Evolutionary conservation across 768 basidiomycete genomes (phyloP).

Genomic region (Boletus reticuloceps): DNA sequence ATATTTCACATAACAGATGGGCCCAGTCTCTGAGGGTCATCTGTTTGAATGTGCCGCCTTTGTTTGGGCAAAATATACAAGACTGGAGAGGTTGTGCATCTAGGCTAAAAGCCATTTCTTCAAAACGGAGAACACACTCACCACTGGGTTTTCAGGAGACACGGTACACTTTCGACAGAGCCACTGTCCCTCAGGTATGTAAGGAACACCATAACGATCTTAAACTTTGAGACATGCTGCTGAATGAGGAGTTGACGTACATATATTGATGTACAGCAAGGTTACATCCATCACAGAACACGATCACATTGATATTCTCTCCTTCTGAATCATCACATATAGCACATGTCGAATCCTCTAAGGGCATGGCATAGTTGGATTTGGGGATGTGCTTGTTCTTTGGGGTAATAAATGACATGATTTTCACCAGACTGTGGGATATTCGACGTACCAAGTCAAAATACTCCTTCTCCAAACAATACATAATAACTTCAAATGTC

Average conservation of each 20-base stretch:
- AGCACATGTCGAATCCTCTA: slow-evolving; percentile 94
- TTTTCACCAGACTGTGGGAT: not conserved
- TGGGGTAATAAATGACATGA: slow-evolving; percentile 1
- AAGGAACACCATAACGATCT: slow-evolving; percentile 99
- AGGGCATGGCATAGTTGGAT: slow-evolving; percentile 80
- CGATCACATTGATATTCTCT: slow-evolving; percentile 98
- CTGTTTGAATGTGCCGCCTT: slow-evolving; percentile 98
- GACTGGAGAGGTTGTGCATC: slow-evolving; percentile 45
- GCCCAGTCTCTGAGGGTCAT: slow-evolving; percentile 92
- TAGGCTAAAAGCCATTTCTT: not conserved
- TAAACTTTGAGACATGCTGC: slow-evolving; percentile 8
- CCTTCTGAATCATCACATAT: slow-evolving; percentile 99
- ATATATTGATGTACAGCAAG: slow-evolving; percentile 98
- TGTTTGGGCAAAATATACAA: slow-evolving; percentile 93
- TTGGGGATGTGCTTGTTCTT: slow-evolving; percentile 91
- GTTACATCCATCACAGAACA: slow-evolving; percentile 99
- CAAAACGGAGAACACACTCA: slow-evolving; percentile 37
- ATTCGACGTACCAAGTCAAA: slow-evolving; percentile 76
- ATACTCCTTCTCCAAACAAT: slow-evolving; percentile 98
- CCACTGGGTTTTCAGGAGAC: slow-evolving; percentile 94
- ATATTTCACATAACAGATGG: slow-evolving; percentile 94
- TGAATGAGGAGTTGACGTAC: slow-evolving; percentile 12
- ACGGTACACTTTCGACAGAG: slow-evolving; percentile 98
- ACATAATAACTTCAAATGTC: slow-evolving; percentile 94
- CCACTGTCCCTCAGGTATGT: slow-evolving; percentile 99